Conservation (phyloP, 2,329 filamentous ascomycete genomes). For the Cordyceps fumosorosea region DNA sequence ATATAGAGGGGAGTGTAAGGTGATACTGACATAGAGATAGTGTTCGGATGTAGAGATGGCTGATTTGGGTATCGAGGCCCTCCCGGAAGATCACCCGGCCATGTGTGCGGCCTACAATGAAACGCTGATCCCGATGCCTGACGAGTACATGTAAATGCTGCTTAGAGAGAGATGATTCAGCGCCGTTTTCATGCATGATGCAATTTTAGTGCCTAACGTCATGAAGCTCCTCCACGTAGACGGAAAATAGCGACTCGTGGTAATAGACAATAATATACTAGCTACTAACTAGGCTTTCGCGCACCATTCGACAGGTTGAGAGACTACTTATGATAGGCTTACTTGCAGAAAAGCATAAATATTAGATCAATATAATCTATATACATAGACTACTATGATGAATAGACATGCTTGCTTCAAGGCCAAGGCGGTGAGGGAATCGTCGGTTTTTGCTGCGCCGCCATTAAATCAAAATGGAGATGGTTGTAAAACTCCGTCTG, state of each 20-base stretch:
- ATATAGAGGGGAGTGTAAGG: neutral
- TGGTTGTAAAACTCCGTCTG: neutral
- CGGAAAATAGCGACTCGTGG: too few relatives aligned
- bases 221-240: neutral
- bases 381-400: too few relatives aligned
- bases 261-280: too few relatives aligned
- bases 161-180: neutral
- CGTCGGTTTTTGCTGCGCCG: neutral
- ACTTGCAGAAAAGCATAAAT: too few relatives aligned
- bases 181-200: neutral
- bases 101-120: constrained; percentile 8
- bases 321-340: too few relatives aligned
- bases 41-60: neutral
- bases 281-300: too few relatives aligned
- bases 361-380: too few relatives aligned
- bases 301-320: too few relatives aligned
- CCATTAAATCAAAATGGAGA: neutral
- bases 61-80: neutral
- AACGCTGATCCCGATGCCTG: constrained; percentile 7
- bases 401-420: too few relatives aligned
- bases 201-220: neutral
- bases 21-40: neutral
- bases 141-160: neutral
- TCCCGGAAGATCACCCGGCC: constrained; percentile 3
- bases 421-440: neutral